These are phyloP conservation scores for Aspergillus incahuasiensis DNA, from an alignment of 495 filamentous ascomycete genomes.

Conservation along the genomic window DNA sequence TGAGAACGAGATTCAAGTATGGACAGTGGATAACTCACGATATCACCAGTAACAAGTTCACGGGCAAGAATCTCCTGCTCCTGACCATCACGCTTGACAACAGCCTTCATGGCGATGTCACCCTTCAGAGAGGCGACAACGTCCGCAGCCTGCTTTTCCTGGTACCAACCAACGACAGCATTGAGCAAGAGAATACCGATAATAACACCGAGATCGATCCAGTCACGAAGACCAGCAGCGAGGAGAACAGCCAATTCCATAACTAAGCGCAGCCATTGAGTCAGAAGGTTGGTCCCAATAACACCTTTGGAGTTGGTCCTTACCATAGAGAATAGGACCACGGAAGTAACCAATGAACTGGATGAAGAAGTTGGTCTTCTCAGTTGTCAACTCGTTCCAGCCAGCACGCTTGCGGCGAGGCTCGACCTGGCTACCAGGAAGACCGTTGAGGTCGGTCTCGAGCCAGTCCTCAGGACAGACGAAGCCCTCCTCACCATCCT, in stretches of 20 bases:
- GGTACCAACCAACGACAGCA: constrained; percentile 78
- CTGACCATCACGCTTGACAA: constrained; percentile 65
- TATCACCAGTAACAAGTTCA: constrained; percentile 77
- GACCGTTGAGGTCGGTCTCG: constrained; percentile 63
- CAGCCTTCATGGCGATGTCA: constrained; percentile 77
- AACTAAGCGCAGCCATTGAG: constrained; percentile 41
- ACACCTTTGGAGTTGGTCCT: constrained; percentile 13
- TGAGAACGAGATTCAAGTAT: too few species aligned
- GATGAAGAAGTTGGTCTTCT: constrained; percentile 73
- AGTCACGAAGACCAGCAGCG: constrained; percentile 74
- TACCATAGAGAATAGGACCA: constrained; percentile 82
- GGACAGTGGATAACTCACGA: constrained; percentile 55
- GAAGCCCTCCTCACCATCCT: constrained; percentile 37
- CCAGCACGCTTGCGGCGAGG: constrained; percentile 61
- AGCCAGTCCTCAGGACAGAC: constrained; percentile 69
- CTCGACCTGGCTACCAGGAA: constrained; percentile 56
- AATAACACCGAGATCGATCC: constrained; percentile 84
- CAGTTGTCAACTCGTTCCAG: constrained; percentile 69
- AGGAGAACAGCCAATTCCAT: constrained; percentile 81
- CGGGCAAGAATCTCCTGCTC: constrained; percentile 72
- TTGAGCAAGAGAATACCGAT: constrained; percentile 78
- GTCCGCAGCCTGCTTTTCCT: constrained; percentile 82
- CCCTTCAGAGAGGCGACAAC: constrained; percentile 76
- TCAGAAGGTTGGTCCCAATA: constrained; percentile 4
- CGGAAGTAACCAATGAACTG: constrained; percentile 77